Percentiles rank a stretch among this genome's conserved stretches.
Conservation (phyloP, 208 protist genomes). For the Wallacemonas collosoma region DNA sequence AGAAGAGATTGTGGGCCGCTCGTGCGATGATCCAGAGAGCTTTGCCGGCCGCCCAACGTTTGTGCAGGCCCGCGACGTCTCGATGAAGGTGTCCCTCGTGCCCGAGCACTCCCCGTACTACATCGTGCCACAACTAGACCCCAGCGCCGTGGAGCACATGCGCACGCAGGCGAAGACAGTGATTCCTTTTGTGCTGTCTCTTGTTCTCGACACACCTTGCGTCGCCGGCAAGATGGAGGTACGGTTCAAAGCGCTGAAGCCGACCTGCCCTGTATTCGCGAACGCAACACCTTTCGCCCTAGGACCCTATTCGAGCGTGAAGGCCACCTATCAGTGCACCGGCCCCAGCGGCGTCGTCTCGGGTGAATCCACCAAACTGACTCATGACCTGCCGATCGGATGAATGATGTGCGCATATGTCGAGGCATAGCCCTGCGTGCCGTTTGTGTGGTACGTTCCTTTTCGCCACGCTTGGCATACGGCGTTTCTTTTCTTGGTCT, state of each 20-base stretch:
- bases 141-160: conserved; percentile 2
- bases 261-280: conserved; percentile 14
- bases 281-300: conserved; percentile 14
- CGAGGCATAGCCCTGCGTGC: too few relatives aligned
- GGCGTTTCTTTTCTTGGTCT: too few relatives aligned
- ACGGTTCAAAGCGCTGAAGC: conserved; percentile 32
- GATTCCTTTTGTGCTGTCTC: conserved; percentile 32
- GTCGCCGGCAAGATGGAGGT: conserved; percentile 35
- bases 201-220: conserved; percentile 22
- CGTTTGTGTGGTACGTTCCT: too few relatives aligned
- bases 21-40: conserved; percentile 47
- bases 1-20: conserved; percentile 27
- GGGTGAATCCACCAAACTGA: conserved; percentile 2
- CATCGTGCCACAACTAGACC: conserved; percentile 32
- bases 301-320: conserved; percentile 21
- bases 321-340: conserved; percentile 22
- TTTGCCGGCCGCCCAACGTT: conserved; percentile 29
- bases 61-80: conserved; percentile 36
- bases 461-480: too few relatives aligned
- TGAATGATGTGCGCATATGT: too few relatives aligned
- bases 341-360: background rate
- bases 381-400: background rate
- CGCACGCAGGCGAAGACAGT: conserved; percentile 7
- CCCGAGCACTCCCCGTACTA: conserved; percentile 39
- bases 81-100: conserved; percentile 44